A percentile compares a stretch with the other conserved stretches of the same genome.
Evolutionary conservation across 306 rosid genomes (phyloP).

Genomic region (Mimosa bimucronata): DNA sequence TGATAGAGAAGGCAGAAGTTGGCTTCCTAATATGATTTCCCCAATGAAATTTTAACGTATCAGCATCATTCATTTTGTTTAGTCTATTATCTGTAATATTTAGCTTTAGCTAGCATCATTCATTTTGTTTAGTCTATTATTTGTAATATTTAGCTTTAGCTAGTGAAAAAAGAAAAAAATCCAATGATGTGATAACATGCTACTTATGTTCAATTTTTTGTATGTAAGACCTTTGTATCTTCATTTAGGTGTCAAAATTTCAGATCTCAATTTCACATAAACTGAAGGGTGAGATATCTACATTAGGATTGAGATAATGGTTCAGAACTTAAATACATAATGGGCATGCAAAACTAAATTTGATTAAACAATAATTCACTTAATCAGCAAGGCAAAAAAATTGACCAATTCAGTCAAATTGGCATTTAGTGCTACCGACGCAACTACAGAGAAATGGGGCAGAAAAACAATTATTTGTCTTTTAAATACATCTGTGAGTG

Average conservation of each 20-base stretch:
- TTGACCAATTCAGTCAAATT: background rate
- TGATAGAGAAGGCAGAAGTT: constrained; percentile 8
- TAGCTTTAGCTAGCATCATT: background rate
- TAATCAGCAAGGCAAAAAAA: background rate
- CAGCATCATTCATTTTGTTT: background rate
- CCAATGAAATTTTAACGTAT: background rate
- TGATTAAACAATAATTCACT: background rate
- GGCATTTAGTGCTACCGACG: background rate
- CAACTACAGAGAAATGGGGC: background rate
- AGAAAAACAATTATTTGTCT: background rate
- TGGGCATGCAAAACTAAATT: background rate
- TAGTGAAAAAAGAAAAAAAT: background rate
- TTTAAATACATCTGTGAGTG: background rate
- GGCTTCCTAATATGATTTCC: background rate
- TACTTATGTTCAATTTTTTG: background rate
- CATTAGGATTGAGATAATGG: background rate
- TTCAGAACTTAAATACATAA: background rate
- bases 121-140: background rate
- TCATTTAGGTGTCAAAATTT: background rate
- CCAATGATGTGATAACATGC: background rate
- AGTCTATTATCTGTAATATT: background rate
- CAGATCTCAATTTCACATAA: background rate
- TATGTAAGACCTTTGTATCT: background rate
- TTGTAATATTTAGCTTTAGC: background rate
- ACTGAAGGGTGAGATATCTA: background rate